Base-by-base conservation (phyloP, 257 asterid species). In the Leonotis leonurus region DNA sequence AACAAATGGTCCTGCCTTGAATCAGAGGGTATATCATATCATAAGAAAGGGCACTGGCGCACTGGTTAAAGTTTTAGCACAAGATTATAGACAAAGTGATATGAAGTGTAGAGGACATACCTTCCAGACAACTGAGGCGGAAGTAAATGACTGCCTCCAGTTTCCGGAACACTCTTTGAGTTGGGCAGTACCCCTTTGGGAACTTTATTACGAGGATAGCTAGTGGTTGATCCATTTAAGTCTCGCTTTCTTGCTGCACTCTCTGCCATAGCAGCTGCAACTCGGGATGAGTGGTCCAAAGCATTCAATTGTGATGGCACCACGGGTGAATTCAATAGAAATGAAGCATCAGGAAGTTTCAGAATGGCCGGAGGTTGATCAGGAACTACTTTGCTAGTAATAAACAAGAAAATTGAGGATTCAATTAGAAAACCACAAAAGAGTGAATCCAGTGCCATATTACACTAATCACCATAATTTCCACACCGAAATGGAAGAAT, bases 61-160 rank as follows among this genome's bases (percentile, higher is more conserved):
- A 30, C 35, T 30, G 7, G 35, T 30, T 4, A 4, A 6, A 30
- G 35, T 5, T 1, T 30, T 2, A 30, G n/a, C 7, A 8, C 35
- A 30, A 5, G 33, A 21, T 22, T 25, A 14, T 3, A 56, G 46
- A 56, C 16, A 37, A 10, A 6, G 26, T 44, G 21, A 16, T 6
- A 52, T 16, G 37, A 14, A 20, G 25, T 8, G 30, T 10, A 39
- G 56, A 45, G 36, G 18, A 61, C 82, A 65, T 41, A 88, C 98
- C 98, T 82, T 70, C 96, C 98, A 2, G 81, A 60, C 30, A 90
- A 85, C 78, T 90, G 96, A 70, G 98, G 96, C 32, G 98, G 95
- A 70, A 82, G 64, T 6, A 90, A 72, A 60, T 55, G 83, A 60
- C 86, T 90, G 60, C 71, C 80, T 29, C 52, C 83, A 60, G 94